Evolutionary conservation across 2,329 filamentous ascomycete genomes (phyloP), one percentile per base, ranked within the genome.

Genomic region (Neopestalotiopsis rosae): DNA sequence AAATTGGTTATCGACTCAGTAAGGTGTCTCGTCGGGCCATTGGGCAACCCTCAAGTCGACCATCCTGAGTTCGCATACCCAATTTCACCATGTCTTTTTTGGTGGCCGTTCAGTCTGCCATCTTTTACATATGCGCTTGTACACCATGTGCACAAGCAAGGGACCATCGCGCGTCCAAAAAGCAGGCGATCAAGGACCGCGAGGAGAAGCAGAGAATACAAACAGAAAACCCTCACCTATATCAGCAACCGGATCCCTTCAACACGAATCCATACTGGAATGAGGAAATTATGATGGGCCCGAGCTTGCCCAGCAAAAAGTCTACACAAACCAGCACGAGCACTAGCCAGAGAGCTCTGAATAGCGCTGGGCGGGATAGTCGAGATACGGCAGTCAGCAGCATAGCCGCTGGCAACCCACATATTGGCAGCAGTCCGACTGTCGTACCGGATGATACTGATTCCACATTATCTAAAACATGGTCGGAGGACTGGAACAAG

Each of bases 201-300:
- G 84, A 88, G 73, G 88, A 92, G 73, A 91, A 92, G 78, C 86
- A 87, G 61, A 88, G 85, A 69, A 80, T 90, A 69, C 88, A 92
- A 73, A 87, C 87, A 67, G 89, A 94, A 72, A 89, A 94, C 77
- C 93, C 93, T 0, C 89, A 88, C 56, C 80, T 90, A 12, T 96
- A 97, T 79, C 87, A 90, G 65, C 94, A 98, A 75, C 94, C 92
- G 1, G 89, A 90, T 59, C 93, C 94, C 1, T 96, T 94, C 75
- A 91, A 91, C 76, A 97, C 94, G 34, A 98, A 98, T 76, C 91
- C 92, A 13, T 94, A 93, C 81, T 98, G 95, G 95, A 85, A 88
- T 40, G 92, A 96, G 77, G 95, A 98, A 80, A 97, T 98, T 72
- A 86, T 85, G 71, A 87, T 95, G 81, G 95, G 95, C 0, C 95